A percentile compares a stretch with the other conserved stretches of the same genome.
These are phyloP conservation scores for Helianthus tuberosus DNA, from an alignment of 129 eudicot species.

Conservation along the genomic window DNA sequence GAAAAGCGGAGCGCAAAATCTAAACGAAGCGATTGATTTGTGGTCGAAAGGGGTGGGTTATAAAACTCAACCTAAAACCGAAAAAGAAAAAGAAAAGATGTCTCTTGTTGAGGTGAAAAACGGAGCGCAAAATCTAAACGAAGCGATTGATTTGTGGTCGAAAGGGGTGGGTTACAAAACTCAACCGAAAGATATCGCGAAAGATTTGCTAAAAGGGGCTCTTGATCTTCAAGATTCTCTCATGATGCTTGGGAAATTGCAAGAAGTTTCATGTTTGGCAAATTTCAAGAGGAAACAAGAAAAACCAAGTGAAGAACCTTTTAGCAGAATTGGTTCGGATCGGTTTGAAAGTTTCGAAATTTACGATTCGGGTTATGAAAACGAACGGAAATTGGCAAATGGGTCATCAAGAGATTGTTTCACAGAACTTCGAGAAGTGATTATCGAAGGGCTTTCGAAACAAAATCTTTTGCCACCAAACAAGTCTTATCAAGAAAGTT, in stretches of 20 bases:
- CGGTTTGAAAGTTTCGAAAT: conserved; percentile 38
- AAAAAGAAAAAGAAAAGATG: conserved; percentile 38
- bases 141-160: conserved; percentile 64
- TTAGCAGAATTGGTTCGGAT: conserved; percentile 30
- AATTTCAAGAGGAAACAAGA: conserved; percentile 52
- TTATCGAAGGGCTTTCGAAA: conserved; percentile 66
- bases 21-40: conserved; percentile 56
- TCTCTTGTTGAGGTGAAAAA: conserved; percentile 53
- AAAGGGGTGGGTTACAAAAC: conserved; percentile 39
- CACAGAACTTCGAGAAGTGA: conserved; percentile 70
- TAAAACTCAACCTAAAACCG: conserved; percentile 37
- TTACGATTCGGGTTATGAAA: conserved; percentile 36
- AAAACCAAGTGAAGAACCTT: conserved; percentile 36
- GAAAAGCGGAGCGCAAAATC: conserved; percentile 60
- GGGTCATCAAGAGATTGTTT: conserved; percentile 66
- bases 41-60: conserved; percentile 59
- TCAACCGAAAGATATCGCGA: conserved; percentile 55
- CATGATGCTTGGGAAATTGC: conserved; percentile 64
- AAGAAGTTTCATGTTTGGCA: conserved; percentile 55
- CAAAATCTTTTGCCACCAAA: conserved; percentile 60
- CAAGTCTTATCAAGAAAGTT: conserved; percentile 38
- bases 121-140: conserved; percentile 63
- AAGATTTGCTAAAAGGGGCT: conserved; percentile 78
- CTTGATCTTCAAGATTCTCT: conserved; percentile 81
- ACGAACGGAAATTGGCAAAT: conserved; percentile 47